Conservation (phyloP, 805 yeast species). For the Saccharomycopsis lassenensis region DNA sequence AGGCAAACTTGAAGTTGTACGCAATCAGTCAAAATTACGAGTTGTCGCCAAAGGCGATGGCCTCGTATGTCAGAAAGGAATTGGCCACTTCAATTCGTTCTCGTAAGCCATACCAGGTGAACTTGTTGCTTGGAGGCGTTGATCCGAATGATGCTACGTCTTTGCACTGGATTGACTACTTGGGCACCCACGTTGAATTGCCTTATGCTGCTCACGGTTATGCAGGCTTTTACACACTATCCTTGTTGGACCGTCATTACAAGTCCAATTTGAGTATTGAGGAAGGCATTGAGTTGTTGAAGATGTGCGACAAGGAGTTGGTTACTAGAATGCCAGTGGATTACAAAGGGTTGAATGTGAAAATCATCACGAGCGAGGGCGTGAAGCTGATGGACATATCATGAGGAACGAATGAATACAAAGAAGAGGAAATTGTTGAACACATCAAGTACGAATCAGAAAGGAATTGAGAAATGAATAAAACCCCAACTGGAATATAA, state of each 20-base stretch:
- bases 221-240: conserved; percentile 90
- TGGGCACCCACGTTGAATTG: conserved; percentile 81
- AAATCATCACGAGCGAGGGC: conserved; percentile 56
- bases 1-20: conserved; percentile 83
- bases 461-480: too few relatives aligned
- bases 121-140: conserved; percentile 78
- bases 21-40: conserved; percentile 78
- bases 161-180: conserved; percentile 83
- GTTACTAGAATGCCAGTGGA: conserved; percentile 83
- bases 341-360: conserved; percentile 74
- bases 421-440: too few relatives aligned
- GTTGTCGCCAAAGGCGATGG: conserved; percentile 74
- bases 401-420: too few relatives aligned
- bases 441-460: too few relatives aligned
- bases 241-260: conserved; percentile 85
- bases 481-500: too few relatives aligned
- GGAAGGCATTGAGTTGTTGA: conserved; percentile 69
- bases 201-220: conserved; percentile 99
- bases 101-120: conserved; percentile 93
- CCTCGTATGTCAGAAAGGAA: conserved; percentile 79
- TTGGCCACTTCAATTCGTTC: conserved; percentile 83
- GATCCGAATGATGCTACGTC: conserved; percentile 41
- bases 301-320: conserved; percentile 67
- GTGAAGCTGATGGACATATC: too few relatives aligned
- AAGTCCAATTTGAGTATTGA: conserved; percentile 60